Conservation (phyloP, 108 stramenopile species). For the Skeletonema grethae region DNA sequence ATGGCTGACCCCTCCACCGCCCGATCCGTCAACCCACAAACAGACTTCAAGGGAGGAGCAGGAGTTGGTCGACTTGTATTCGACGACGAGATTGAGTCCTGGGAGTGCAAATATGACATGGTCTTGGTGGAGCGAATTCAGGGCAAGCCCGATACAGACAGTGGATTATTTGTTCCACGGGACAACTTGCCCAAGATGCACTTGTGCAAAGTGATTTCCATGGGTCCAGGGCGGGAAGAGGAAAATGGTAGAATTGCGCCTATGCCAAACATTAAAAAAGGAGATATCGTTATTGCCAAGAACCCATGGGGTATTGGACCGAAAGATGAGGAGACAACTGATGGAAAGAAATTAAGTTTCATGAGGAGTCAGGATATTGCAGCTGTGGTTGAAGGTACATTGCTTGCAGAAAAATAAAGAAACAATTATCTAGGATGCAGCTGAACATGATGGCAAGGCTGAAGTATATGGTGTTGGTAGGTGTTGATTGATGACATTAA, state of each 20-base stretch:
- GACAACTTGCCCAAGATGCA: slow-evolving; percentile 86
- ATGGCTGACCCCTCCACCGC: slow-evolving; percentile 47
- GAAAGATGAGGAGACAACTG: slow-evolving; percentile 85
- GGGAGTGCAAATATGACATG: slow-evolving; percentile 84
- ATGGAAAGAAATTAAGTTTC: slow-evolving; percentile 88
- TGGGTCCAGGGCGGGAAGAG: slow-evolving; percentile 85
- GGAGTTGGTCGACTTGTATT: slow-evolving; percentile 76
- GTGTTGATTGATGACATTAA: not conserved
- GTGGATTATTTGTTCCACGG: slow-evolving; percentile 75
- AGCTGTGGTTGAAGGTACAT: slow-evolving; percentile 67
- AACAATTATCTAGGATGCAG: not conserved
- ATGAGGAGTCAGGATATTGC: slow-evolving; percentile 83
- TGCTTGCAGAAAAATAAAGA: slow-evolving; percentile 36
- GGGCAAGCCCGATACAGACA: slow-evolving; percentile 62
- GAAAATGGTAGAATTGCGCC: slow-evolving; percentile 82
- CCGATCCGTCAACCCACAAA: slow-evolving; percentile 41
- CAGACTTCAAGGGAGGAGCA: slow-evolving; percentile 66
- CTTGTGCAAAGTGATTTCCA: slow-evolving; percentile 72
- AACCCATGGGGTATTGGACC: slow-evolving; percentile 95
- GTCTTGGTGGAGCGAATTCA: slow-evolving; percentile 87
- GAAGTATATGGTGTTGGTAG: not conserved
- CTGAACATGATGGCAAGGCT: not conserved
- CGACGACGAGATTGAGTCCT: slow-evolving; percentile 48
- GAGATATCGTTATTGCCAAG: slow-evolving; percentile 83
- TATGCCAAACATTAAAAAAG: slow-evolving; percentile 76